phyloP scores from a whole-genome alignment of 2,329 filamentous ascomycete species.

The Aspergillus clavatus region DNA sequence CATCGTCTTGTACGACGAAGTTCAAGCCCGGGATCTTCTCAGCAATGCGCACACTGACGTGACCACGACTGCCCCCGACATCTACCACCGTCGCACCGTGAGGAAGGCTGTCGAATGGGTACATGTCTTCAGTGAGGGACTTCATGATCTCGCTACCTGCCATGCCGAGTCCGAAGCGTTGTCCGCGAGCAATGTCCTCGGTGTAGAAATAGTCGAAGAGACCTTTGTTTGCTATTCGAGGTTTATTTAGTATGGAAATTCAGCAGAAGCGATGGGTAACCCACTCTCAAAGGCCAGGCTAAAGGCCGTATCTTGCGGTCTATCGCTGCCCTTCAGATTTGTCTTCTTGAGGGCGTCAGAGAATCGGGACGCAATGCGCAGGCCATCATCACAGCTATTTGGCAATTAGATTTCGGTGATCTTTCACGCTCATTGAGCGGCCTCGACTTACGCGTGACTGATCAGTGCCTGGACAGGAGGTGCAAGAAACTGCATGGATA shows the following conservation, averaged over 20 bases:
- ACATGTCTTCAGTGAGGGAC: not conserved
- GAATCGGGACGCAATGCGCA: not conserved
- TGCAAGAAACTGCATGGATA: not conserved
- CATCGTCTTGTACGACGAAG: constrained; percentile 17
- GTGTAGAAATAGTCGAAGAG: constrained; percentile 1
- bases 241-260: not conserved
- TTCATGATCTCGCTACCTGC: not conserved
- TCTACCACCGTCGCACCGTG: constrained; percentile 8
- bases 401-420: not conserved
- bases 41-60: constrained; percentile 12
- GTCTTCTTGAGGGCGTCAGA: not conserved
- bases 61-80: constrained; percentile 16
- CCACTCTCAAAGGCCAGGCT: not conserved
- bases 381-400: not conserved
- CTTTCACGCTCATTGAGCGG: not conserved
- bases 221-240: not conserved
- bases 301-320: not conserved
- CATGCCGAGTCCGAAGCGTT: constrained; percentile 1
- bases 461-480: not conserved
- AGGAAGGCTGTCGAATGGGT: not conserved
- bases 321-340: not conserved
- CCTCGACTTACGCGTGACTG: not conserved
- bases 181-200: not conserved
- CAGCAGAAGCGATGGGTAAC: not conserved
- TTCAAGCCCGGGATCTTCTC: constrained; percentile 5